These are phyloP conservation scores for Zizania palustris DNA, from an alignment of 202 grass and related monocot species.

Conservation along the genomic window DNA sequence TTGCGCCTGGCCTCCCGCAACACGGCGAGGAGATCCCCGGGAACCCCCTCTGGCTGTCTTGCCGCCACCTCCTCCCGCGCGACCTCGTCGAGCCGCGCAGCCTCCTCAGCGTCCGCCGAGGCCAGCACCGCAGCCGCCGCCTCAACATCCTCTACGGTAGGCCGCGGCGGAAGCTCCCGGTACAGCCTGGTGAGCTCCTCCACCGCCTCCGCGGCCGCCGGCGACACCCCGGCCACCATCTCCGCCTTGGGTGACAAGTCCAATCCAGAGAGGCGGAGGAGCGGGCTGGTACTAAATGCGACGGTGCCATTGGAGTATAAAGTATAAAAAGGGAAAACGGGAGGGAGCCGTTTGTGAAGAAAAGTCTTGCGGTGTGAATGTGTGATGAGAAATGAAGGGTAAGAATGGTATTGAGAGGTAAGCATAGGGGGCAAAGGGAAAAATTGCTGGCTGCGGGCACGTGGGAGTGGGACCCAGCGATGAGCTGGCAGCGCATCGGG, in stretches of 20 bases:
- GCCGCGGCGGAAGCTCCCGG: conserved; percentile 65
- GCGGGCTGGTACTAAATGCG: neutral
- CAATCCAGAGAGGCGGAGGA: conserved; percentile 7
- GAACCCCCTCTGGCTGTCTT: conserved; percentile 33
- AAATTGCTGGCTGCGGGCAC: neutral
- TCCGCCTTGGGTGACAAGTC: neutral
- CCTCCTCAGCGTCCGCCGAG: conserved; percentile 65
- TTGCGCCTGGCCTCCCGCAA: conserved; percentile 72
- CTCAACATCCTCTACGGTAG: conserved; percentile 69
- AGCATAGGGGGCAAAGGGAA: neutral
- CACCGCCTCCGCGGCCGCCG: conserved; percentile 49
- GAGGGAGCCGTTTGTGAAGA: conserved; percentile 25
- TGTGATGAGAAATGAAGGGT: neutral
- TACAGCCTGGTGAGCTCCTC: conserved; percentile 75
- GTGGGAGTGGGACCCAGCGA: neutral
- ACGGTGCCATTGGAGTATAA: neutral
- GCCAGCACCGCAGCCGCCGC: conserved; percentile 69
- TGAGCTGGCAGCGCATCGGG: conserved; percentile 48
- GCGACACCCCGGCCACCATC: conserved; percentile 43
- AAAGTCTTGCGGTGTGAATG: conserved; percentile 13
- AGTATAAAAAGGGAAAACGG: no score
- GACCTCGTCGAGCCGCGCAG: conserved; percentile 62
- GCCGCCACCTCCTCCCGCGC: conserved; percentile 37
- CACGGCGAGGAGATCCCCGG: conserved; percentile 68
- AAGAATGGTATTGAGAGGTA: neutral